A percentile compares a stretch with the other conserved stretches of the same genome.
Conservation (phyloP, 768 basidiomycete species). For the Terana coerulea region DNA sequence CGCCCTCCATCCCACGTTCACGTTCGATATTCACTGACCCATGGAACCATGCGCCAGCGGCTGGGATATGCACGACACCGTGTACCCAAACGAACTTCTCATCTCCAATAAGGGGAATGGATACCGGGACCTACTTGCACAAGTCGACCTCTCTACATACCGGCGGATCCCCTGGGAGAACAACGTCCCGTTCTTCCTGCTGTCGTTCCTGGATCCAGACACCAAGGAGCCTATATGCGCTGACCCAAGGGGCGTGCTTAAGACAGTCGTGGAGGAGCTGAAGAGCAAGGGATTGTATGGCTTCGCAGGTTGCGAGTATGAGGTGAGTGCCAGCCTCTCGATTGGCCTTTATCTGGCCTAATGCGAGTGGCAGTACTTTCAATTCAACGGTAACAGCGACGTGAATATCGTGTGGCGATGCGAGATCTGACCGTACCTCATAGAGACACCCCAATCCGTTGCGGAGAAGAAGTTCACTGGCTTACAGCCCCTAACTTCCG, state of each 20-base stretch:
- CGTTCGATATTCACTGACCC: slow-evolving; percentile 1
- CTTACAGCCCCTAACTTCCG: slow-evolving; percentile 81
- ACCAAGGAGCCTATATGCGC: slow-evolving; percentile 72
- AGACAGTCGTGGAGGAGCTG: slow-evolving; percentile 50
- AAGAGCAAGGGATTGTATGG: slow-evolving; percentile 52
- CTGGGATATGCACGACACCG: slow-evolving; percentile 89
- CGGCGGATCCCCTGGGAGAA: slow-evolving; percentile 91
- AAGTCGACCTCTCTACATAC: slow-evolving; percentile 82
- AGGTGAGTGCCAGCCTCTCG: slow-evolving; percentile 46
- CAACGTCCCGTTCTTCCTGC: slow-evolving; percentile 88
- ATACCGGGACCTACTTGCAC: slow-evolving; percentile 83
- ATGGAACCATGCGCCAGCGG: slow-evolving; percentile 42
- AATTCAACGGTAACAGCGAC: slow-evolving; percentile 67
- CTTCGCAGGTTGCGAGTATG: slow-evolving; percentile 89
- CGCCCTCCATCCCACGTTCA: slow-evolving; percentile 25
- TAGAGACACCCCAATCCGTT: slow-evolving; percentile 77
- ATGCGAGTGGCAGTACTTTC: slow-evolving; percentile 61
- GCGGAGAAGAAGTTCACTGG: slow-evolving; percentile 75
- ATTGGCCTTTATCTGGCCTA: background rate
- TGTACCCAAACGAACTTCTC: slow-evolving; percentile 80
- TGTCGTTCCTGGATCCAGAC: slow-evolving; percentile 87
- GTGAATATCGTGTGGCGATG: background rate
- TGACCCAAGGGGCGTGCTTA: slow-evolving; percentile 84
- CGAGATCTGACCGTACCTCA: background rate
- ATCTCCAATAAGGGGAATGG: slow-evolving; percentile 93